A percentile compares a stretch with the other conserved stretches of the same genome.
phyloP scores from a whole-genome alignment of 768 basidiomycete genomes.

The Boletus speciosus region DNA sequence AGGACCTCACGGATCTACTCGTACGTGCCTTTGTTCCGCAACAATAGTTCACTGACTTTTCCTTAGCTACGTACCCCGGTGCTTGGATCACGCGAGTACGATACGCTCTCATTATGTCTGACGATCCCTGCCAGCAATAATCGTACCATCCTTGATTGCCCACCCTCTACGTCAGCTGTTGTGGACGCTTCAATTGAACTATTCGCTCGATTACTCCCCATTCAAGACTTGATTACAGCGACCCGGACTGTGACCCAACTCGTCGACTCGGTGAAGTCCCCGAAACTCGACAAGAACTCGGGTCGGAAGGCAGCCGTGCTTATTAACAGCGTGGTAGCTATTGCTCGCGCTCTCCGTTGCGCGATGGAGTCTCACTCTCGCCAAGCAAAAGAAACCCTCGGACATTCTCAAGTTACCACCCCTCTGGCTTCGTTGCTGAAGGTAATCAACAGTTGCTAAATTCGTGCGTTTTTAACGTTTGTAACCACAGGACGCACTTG shows the following conservation, averaged over 20 bases:
- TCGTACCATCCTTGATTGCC: slow-evolving; percentile 53
- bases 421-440: slow-evolving; percentile 72
- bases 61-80: slow-evolving; percentile 59
- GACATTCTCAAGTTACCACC: slow-evolving; percentile 57
- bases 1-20: slow-evolving; percentile 72
- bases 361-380: slow-evolving; percentile 51
- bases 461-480: slow-evolving; percentile 8
- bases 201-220: slow-evolving; percentile 73
- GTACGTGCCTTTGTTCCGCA: slow-evolving; percentile 40
- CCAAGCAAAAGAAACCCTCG: slow-evolving; percentile 64
- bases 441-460: slow-evolving; percentile 40
- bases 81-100: slow-evolving; percentile 82
- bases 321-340: slow-evolving; percentile 73
- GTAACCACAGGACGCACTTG: slow-evolving; percentile 59
- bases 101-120: slow-evolving; percentile 70
- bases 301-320: slow-evolving; percentile 83
- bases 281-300: slow-evolving; percentile 81
- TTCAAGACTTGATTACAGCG: slow-evolving; percentile 65
- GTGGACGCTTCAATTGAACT: slow-evolving; percentile 89
- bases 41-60: neutral
- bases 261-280: slow-evolving; percentile 62
- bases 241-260: slow-evolving; percentile 55
- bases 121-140: slow-evolving; percentile 42
- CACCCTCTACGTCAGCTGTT: slow-evolving; percentile 75
- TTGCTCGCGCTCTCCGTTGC: slow-evolving; percentile 65